Conservation (phyloP, 148 eudicot species). For the Agrostemma githago region DNA sequence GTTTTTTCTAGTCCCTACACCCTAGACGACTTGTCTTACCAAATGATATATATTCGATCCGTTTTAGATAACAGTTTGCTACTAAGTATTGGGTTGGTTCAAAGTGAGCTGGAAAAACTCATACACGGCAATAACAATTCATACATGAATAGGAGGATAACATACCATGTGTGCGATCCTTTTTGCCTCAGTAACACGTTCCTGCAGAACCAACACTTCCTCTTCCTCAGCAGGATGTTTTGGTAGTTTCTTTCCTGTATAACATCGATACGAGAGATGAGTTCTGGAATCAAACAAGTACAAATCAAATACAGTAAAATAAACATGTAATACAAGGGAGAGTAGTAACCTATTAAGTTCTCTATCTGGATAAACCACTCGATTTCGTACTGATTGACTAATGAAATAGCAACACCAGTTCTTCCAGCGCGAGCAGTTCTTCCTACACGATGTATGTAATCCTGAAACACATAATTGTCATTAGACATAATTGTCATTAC, state of each 20-base stretch:
- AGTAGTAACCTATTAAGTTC: constrained; percentile 60
- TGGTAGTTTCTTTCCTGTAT: constrained; percentile 63
- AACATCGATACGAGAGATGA: neutral
- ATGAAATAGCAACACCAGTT: constrained; percentile 74
- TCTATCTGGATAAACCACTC: constrained; percentile 81
- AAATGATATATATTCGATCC: too few species aligned
- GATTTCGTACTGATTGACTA: constrained; percentile 78
- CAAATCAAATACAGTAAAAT: neutral
- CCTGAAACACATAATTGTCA: constrained; percentile 39
- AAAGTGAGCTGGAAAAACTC: neutral
- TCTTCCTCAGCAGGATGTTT: constrained; percentile 61
- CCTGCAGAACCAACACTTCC: constrained; percentile 58
- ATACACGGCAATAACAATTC: neutral
- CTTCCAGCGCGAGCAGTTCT: constrained; percentile 99
- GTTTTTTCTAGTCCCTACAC: too few species aligned
- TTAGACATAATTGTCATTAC: too few species aligned
- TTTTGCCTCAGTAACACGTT: constrained; percentile 71
- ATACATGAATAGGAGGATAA: neutral
- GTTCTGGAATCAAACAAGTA: neutral
- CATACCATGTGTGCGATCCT: constrained; percentile 67
- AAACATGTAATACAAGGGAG: neutral
- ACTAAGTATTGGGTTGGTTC: neutral
- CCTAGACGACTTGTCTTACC: too few species aligned
- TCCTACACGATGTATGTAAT: constrained; percentile 91
- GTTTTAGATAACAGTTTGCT: too few species aligned